Evolutionary conservation across 1,139 yeast species (phyloP).

Genomic region (Saccharomyces hybrid): DNA sequence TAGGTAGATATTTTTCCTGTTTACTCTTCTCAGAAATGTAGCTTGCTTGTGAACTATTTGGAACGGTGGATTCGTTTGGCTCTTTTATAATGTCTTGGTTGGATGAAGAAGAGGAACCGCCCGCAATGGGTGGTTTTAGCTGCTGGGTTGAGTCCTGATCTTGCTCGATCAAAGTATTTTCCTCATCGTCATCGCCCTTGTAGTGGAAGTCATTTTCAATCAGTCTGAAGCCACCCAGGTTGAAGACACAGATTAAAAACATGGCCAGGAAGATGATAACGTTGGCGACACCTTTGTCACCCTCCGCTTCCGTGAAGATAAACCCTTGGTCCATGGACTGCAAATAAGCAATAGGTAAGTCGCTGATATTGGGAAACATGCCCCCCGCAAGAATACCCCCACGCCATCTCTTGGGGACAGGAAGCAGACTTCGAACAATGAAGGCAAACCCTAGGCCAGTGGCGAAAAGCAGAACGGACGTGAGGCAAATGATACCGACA

Average conservation of each 20-base stretch:
- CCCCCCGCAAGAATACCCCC: conserved; percentile 81
- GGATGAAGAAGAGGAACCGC: not conserved
- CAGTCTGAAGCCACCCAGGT: conserved; percentile 66
- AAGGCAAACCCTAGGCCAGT: conserved; percentile 29
- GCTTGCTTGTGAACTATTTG: not conserved
- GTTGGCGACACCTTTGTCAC: conserved; percentile 76
- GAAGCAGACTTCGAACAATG: conserved; percentile 32
- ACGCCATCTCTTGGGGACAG: conserved; percentile 65
- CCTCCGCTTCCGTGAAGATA: conserved; percentile 50
- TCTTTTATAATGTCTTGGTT: conserved; percentile 4
- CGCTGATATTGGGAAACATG: conserved; percentile 70
- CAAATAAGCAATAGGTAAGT: conserved; percentile 83
- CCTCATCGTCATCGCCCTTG: conserved; percentile 2
- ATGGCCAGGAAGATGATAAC: conserved; percentile 71
- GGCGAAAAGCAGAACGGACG: conserved; percentile 27
- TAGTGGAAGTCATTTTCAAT: conserved; percentile 58
- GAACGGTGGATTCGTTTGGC: not conserved
- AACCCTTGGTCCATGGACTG: conserved; percentile 70
- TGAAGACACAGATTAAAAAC: conserved; percentile 65
- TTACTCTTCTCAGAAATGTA: not conserved
- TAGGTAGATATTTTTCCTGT: not conserved
- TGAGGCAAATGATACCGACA: conserved; percentile 64
- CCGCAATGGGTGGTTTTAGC: not conserved
- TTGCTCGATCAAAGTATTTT: conserved; percentile 1
- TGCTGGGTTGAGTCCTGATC: not conserved